Percentiles rank a stretch among this genome's conserved stretches.
phyloP scores from a whole-genome alignment of 2,329 filamentous ascomycete genomes.

The Ophioceras dolichostomum region DNA sequence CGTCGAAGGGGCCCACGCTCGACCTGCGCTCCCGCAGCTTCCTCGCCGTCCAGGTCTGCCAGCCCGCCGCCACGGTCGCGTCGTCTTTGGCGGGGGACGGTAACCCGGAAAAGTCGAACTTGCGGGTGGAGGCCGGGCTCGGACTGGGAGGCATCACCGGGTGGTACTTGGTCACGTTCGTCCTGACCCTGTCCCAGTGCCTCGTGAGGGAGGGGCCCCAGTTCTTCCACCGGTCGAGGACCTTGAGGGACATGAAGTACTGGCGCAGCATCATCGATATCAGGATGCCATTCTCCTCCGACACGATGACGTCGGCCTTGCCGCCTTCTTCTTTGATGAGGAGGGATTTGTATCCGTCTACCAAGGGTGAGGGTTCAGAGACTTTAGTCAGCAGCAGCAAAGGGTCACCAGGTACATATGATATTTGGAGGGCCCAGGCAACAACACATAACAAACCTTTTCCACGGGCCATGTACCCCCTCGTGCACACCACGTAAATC shows the following conservation, averaged over 20 bases:
- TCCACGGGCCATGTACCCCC: conserved; percentile 81
- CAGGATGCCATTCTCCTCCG: conserved; percentile 76
- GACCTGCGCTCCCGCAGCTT: conserved; percentile 21
- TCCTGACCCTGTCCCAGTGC: conserved; percentile 57
- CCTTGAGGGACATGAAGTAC: conserved; percentile 80
- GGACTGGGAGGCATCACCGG: conserved; percentile 28
- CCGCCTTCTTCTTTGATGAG: conserved; percentile 69
- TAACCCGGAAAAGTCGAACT: conserved; percentile 10
- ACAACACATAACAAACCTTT: conserved; percentile 45
- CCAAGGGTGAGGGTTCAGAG: too few species aligned
- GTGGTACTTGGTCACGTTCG: conserved; percentile 41
- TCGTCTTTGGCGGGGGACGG: background rate
- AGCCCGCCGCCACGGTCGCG: conserved; percentile 11
- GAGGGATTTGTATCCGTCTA: conserved; percentile 66
- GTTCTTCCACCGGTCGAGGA: conserved; percentile 67
- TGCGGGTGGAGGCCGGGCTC: conserved; percentile 14
- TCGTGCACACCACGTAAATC: conserved; percentile 63
- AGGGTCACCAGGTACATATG: too few species aligned
- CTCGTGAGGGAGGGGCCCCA: conserved; percentile 49
- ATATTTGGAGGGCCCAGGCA: too few species aligned
- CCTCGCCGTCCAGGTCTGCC: conserved; percentile 23
- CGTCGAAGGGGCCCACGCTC: conserved; percentile 23
- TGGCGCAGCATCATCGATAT: conserved; percentile 80
- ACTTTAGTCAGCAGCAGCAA: too few species aligned
- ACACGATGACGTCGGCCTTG: conserved; percentile 62